Conservation (phyloP, 2,329 filamentous ascomycete genomes). For the Colletotrichum sp. region DNA sequence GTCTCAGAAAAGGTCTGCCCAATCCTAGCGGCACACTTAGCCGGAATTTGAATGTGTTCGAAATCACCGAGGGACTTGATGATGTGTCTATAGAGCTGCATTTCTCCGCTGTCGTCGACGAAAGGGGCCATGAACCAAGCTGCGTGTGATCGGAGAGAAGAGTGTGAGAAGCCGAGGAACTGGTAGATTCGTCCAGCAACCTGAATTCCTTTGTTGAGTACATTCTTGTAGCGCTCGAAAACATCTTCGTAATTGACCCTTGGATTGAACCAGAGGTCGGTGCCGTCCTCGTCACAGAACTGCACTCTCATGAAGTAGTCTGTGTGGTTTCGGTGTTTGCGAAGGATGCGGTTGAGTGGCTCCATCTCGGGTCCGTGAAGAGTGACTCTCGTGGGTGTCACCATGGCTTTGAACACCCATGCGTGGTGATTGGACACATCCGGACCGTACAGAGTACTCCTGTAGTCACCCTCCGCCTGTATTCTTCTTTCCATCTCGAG, state of each 20-base stretch:
- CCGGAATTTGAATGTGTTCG: constrained; percentile 53
- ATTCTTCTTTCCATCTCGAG: constrained; percentile 45
- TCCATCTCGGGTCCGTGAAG: constrained; percentile 69
- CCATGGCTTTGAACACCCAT: constrained; percentile 57
- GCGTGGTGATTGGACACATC: constrained; percentile 44
- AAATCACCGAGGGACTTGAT: constrained; percentile 58
- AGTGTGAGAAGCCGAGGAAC: constrained; percentile 83
- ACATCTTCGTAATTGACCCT: constrained; percentile 51
- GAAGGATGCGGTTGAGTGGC: constrained; percentile 72
- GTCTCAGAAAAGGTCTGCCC: constrained; percentile 79
- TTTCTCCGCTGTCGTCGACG: constrained; percentile 31
- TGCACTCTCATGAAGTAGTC: constrained; percentile 73
- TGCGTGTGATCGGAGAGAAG: constrained; percentile 73
- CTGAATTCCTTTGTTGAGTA: constrained; percentile 64
- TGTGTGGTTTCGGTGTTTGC: constrained; percentile 64
- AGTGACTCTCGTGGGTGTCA: constrained; percentile 65
- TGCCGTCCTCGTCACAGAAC: constrained; percentile 77
- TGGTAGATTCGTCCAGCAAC: constrained; percentile 67
- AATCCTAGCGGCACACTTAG: constrained; percentile 63
- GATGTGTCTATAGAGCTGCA: constrained; percentile 46
- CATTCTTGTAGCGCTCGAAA: constrained; percentile 62
- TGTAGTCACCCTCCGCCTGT: constrained; percentile 20
- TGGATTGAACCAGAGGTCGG: constrained; percentile 64
- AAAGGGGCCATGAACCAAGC: constrained; percentile 68
- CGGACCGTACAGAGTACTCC: constrained; percentile 23